Evolutionary conservation across 1,284 basidiomycete species (phyloP), one percentile per base, ranked within the genome.

Genomic region (Thelephora terrestris): DNA sequence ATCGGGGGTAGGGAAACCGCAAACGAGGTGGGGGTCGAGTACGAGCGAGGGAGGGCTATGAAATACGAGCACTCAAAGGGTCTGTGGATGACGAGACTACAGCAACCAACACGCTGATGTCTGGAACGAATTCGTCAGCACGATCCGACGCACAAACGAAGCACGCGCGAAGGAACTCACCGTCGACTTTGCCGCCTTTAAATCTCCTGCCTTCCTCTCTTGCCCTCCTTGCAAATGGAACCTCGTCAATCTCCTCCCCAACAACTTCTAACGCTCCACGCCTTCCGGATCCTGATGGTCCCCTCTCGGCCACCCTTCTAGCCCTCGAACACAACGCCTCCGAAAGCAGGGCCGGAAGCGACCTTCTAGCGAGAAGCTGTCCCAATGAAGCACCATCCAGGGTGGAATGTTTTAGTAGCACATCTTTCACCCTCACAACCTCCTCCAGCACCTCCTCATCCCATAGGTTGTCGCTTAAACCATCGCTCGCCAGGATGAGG

Each of bases 401-500:
- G 25, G 39, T 5, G n/a, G 39, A 10, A 42, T n/a, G 39, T 18
- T 25, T 42, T n/a, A 42, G 16, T 7, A 42, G 25, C 5, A 42
- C 39, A 12, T 42, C 39, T 23, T 25, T 21, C 9, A 42, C 39
- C 25, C 39, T 42, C 12, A 77, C 69, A 10, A 97, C 85, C 57
- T 92, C 89, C 54, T 96, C 92, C 12, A 97, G 68, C 23, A 98
- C 85, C 54, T 97, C 94, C 59, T 91, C 86, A 61, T 97, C 93
- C 78, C 93, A 97, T 45, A 97, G 69, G 59, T 98, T 98, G 65
- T 98, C 94, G 59, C 86, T 85, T 45, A 97, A 71, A 1, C 94
- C 94, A 61, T 98, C 94, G 32, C 78, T 84, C 2, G 91, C 87
- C 29, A 97, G 76, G 50, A 97, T 86, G 43, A 97, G 79, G 38